Base-by-base conservation (phyloP, 371 early-diverging fungal genomes). In the Ecytonucleospora hepatopenaei region DNA sequence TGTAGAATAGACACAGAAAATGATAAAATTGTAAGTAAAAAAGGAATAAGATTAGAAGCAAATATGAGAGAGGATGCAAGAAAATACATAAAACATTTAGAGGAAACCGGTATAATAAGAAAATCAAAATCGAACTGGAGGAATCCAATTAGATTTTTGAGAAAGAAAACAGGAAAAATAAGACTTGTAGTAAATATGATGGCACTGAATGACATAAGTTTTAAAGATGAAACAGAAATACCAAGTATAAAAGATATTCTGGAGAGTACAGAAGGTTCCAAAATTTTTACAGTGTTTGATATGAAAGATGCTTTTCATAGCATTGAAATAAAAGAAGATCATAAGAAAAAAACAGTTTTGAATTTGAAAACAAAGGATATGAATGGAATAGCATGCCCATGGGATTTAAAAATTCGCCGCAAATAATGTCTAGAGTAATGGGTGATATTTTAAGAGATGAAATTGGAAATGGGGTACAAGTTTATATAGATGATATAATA, bases 321-420 rank as follows among this genome's bases (percentile, higher is more conserved):
- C 2, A 70, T 71, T 26, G 34, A 48, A 26, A 61, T 68, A 17
- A 30, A 3, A 31, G 62, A 68, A 35, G 28, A 60, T 16, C 49
- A 68, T 53, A 60, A 48, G 24, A 8, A 62, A 28, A 71, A 71
- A 34, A 71, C 71, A 21, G 72, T 65, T 17, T 71, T 71, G 31
- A 27, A 63, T 27, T 35, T 61, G 48, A 40, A 24, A 17, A 53
- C 2, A 2, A 31, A 5, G 26, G 56, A 34, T 64, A 71, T 27
- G 71, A 71, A 71, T 69, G 49, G 46, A 57, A 49, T 47, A 30
- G 23, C 8, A 69, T 72, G 33, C 30, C 56, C 26, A 59, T 64
- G 32, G 57, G 71, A 3, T 71, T 35, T 56, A 66, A 67, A 27
- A 71, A 71, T 63, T 54, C 63, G 0, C 67, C 71, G 16, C 32